Conservation (phyloP, 2,329 filamentous ascomycete species). For the Talaromyces pinophilus region DNA sequence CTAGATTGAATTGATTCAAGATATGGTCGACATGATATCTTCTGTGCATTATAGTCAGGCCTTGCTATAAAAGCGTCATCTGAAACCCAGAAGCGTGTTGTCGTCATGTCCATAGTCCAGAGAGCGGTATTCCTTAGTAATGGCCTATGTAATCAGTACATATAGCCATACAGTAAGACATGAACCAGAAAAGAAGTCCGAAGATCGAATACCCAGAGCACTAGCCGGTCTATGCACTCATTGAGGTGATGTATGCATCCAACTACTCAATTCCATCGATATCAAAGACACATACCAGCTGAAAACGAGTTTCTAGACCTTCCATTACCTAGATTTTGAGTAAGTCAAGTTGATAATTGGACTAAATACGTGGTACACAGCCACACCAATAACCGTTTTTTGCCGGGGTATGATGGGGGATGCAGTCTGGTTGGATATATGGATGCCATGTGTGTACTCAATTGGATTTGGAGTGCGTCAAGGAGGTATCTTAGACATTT, state of each 20-base stretch:
- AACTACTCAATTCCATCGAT: not conserved
- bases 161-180: not conserved
- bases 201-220: not conserved
- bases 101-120: not conserved
- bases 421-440: not conserved
- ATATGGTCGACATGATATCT: not conserved
- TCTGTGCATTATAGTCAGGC: too few relatives aligned
- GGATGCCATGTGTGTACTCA: not conserved
- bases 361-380: not conserved
- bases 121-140: not conserved
- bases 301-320: not conserved
- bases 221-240: not conserved
- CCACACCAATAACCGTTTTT: not conserved
- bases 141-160: too few relatives aligned
- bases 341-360: not conserved
- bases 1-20: not conserved
- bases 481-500: not conserved
- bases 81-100: not conserved
- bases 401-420: not conserved
- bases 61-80: too few relatives aligned
- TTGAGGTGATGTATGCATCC: not conserved
- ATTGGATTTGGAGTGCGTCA: not conserved
- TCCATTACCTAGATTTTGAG: not conserved
- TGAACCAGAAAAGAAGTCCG: not conserved
- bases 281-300: not conserved